Evolutionary conservation across 2,329 filamentous ascomycete species (phyloP).

Genomic region (Sporothrix sp.): DNA sequence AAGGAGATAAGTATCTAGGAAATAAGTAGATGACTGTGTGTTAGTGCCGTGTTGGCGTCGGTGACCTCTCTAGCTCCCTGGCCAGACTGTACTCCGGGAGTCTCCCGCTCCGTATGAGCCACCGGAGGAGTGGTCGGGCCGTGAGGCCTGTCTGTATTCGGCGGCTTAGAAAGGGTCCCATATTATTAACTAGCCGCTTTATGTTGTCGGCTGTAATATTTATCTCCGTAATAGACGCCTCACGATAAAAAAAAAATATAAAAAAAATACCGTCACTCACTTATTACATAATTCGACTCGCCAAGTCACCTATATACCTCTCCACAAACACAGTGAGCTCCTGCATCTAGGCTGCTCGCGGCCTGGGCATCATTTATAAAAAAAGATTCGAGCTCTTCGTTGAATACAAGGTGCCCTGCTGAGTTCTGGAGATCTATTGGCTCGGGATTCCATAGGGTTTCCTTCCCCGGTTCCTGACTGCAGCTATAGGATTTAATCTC

Average conservation of each 20-base stretch:
- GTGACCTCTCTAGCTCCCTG: background rate
- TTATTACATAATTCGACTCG: background rate
- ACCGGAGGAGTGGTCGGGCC: background rate
- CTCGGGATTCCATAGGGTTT: background rate
- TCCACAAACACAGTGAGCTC: background rate
- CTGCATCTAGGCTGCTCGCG: background rate
- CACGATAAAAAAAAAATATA: background rate
- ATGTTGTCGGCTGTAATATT: background rate
- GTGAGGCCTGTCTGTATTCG: background rate
- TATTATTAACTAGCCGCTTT: background rate
- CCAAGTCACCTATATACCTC: background rate
- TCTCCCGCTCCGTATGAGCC: background rate
- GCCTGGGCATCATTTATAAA: background rate
- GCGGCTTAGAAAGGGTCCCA: background rate
- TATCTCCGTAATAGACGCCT: no score
- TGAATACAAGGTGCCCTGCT: background rate
- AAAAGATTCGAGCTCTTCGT: background rate
- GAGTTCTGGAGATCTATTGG: background rate
- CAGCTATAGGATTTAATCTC: background rate
- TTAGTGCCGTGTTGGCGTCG: background rate
- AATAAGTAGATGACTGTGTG: background rate
- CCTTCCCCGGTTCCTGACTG: background rate
- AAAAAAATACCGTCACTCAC: background rate
- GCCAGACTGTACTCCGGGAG: background rate
- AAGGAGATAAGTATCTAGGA: background rate